A percentile compares a stretch with the other conserved stretches of the same genome.
Conservation (phyloP, 441 rosid species). For the Pelargonium citronellum region DNA sequence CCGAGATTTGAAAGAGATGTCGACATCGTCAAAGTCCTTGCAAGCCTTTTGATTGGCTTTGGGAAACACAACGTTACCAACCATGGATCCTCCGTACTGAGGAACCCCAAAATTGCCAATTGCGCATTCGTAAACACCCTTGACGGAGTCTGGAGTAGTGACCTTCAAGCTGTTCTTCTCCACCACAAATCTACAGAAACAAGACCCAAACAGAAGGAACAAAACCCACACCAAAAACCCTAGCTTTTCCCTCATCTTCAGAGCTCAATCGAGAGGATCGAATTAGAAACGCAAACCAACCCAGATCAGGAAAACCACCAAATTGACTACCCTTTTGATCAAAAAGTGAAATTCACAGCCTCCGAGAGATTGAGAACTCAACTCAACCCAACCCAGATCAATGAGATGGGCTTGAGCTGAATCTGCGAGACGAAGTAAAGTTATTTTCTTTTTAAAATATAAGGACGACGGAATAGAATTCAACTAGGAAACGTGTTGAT, state of each 20-base stretch:
- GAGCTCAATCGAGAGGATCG: not conserved
- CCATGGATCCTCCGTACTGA: conserved; percentile 76
- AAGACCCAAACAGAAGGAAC: conserved; percentile 44
- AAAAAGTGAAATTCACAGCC: not conserved
- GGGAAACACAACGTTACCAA: conserved; percentile 69
- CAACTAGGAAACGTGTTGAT: too few relatives aligned
- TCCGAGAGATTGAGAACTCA: not conserved
- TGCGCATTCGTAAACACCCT: conserved; percentile 68
- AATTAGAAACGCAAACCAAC: not conserved
- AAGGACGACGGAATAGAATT: too few relatives aligned
- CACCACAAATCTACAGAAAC: conserved; percentile 65
- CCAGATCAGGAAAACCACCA: not conserved
- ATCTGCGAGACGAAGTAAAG: too few relatives aligned
- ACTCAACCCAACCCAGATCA: not conserved
- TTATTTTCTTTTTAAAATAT: too few relatives aligned
- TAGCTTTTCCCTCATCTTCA: conserved; percentile 46
- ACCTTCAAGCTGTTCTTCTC: conserved; percentile 83
- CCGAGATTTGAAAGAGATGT: conserved; percentile 51
- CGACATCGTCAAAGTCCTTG: conserved; percentile 48
- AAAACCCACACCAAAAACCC: conserved; percentile 35
- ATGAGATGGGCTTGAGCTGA: too few relatives aligned
- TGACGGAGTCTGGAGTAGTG: conserved; percentile 62
- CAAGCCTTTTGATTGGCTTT: conserved; percentile 66
- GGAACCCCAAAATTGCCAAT: conserved; percentile 93
- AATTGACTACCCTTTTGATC: not conserved